Conservation (phyloP, 2,329 filamentous ascomycete genomes). For the Colletotrichum lini region DNA sequence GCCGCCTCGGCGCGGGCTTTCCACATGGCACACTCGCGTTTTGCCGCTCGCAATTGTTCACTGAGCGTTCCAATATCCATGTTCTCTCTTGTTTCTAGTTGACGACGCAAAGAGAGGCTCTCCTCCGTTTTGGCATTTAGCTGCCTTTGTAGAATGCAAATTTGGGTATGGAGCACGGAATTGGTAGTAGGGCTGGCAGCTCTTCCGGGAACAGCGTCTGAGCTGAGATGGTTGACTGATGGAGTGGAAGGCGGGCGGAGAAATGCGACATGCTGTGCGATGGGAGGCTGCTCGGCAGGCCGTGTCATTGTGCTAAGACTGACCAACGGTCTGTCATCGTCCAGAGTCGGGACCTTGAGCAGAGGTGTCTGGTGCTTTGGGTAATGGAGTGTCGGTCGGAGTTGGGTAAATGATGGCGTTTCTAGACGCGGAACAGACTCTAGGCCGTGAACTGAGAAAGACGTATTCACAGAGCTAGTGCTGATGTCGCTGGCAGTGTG, state of each 20-base stretch:
- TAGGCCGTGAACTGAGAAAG: conserved; percentile 1
- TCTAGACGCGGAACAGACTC: conserved; percentile 42
- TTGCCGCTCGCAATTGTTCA: conserved; percentile 62
- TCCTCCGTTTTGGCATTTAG: conserved; percentile 64
- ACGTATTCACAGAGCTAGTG: not conserved
- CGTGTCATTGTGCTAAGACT: conserved; percentile 57
- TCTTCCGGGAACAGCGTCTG: conserved; percentile 6
- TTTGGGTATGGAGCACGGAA: conserved; percentile 61
- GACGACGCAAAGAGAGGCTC: conserved; percentile 58
- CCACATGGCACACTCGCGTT: conserved; percentile 64
- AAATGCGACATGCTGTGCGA: conserved; percentile 56
- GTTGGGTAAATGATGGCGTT: not conserved
- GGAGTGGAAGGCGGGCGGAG: conserved; percentile 52
- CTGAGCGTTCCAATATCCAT: conserved; percentile 62
- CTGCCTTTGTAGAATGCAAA: conserved; percentile 64
- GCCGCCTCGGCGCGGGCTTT: conserved; percentile 68
- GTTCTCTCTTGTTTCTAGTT: conserved; percentile 61
- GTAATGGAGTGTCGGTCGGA: conserved; percentile 6
- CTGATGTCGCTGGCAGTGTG: not conserved
- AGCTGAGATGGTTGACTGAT: conserved; percentile 37
- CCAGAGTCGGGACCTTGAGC: conserved; percentile 10
- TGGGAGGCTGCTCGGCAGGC: conserved; percentile 53
- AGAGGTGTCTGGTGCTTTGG: not conserved
- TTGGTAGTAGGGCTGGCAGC: conserved; percentile 48
- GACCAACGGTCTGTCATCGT: conserved; percentile 43